Evolutionary conservation across 306 rosid species (phyloP).

Genomic region (Fagus sylvatica): DNA sequence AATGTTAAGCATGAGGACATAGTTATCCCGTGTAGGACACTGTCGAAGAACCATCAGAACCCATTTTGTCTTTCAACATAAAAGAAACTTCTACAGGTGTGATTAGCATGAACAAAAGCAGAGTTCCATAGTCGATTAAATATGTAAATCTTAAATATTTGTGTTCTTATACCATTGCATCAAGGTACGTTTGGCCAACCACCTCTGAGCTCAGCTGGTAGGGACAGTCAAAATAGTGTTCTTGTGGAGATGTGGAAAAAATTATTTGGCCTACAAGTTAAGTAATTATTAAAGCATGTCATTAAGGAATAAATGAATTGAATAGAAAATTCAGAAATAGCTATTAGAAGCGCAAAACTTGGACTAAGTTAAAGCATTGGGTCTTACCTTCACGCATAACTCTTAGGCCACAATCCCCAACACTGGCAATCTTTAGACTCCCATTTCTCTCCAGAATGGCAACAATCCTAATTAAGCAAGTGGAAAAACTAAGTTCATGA

Average conservation of each 20-base stretch:
- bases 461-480: conserved; percentile 49
- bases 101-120: not conserved
- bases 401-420: conserved; percentile 89
- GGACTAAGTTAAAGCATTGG: conserved; percentile 12
- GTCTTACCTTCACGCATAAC: conserved; percentile 71
- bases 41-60: not conserved
- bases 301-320: not conserved
- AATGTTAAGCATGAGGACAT: not conserved
- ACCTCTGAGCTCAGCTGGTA: conserved; percentile 82
- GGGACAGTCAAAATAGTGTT: conserved; percentile 92
- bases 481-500: not conserved
- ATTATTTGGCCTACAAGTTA: conserved; percentile 50
- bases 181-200: conserved; percentile 87
- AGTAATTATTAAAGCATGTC: conserved; percentile 11
- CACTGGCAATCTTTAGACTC: conserved; percentile 77
- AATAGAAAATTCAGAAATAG: not conserved
- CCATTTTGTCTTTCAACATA: not conserved
- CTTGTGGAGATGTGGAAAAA: conserved; percentile 86
- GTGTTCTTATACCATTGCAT: conserved; percentile 60
- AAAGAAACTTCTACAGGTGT: not conserved
- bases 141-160: not conserved
- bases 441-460: conserved; percentile 89
- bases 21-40: not conserved
- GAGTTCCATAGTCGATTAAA: not conserved
- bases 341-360: conserved; percentile 3